A percentile compares a stretch with the other conserved stretches of the same genome.
Evolutionary conservation across 2,329 filamentous ascomycete genomes (phyloP).

Genomic region (Aspergillus intermedius): DNA sequence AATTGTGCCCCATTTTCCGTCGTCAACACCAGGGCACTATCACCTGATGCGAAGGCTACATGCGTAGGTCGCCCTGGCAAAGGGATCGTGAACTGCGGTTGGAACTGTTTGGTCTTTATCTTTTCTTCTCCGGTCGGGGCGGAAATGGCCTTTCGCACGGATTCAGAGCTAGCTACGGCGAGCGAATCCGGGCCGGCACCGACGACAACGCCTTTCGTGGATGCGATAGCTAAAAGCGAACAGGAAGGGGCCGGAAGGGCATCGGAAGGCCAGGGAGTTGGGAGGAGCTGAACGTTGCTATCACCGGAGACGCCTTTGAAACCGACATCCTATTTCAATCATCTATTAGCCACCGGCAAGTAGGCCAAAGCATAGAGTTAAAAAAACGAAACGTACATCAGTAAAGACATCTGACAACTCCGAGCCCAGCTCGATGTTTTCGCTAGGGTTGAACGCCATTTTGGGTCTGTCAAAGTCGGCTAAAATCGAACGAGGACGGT

Average conservation of each 20-base stretch:
- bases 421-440: slow-evolving; percentile 48
- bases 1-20: slow-evolving; percentile 76
- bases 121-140: slow-evolving; percentile 50
- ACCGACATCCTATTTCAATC: slow-evolving; percentile 56
- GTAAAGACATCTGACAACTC: slow-evolving; percentile 74
- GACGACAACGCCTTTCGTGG: slow-evolving; percentile 71
- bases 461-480: slow-evolving; percentile 32
- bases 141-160: slow-evolving; percentile 68
- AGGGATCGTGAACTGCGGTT: slow-evolving; percentile 65
- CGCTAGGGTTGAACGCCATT: slow-evolving; percentile 56
- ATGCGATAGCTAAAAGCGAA: slow-evolving; percentile 77
- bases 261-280: slow-evolving; percentile 65
- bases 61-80: slow-evolving; percentile 76
- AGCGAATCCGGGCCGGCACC: slow-evolving; percentile 79
- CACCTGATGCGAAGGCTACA: slow-evolving; percentile 83
- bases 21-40: slow-evolving; percentile 74
- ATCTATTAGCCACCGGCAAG: slow-evolving; percentile 6
- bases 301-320: slow-evolving; percentile 77
- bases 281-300: slow-evolving; percentile 71
- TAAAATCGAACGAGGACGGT: slow-evolving; percentile 31
- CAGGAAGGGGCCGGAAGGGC: slow-evolving; percentile 67
- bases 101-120: slow-evolving; percentile 62
- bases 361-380: neutral
- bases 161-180: slow-evolving; percentile 67
- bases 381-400: slow-evolving; percentile 53